A percentile compares a stretch with the other conserved stretches of the same genome.
Evolutionary conservation across 345 rosid genomes (phyloP).

Genomic region (Eucalyptus pauciflora): DNA sequence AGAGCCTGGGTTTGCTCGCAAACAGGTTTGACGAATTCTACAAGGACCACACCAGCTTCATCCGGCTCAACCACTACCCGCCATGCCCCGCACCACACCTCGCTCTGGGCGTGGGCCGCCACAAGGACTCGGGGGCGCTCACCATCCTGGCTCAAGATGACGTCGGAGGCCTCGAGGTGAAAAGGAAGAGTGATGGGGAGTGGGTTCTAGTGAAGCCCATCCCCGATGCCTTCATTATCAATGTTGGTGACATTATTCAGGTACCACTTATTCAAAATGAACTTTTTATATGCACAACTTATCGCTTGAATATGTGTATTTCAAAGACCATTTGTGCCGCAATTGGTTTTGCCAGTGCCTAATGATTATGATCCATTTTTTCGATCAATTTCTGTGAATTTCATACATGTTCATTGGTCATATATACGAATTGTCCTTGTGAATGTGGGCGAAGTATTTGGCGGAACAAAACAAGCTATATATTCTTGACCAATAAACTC

Average conservation of each 20-base stretch:
- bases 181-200: slow-evolving; percentile 19
- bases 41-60: slow-evolving; percentile 30
- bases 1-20: slow-evolving; percentile 41
- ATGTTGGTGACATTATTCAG: slow-evolving; percentile 20
- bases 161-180: slow-evolving; percentile 24
- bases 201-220: slow-evolving; percentile 21
- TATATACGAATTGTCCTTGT: not conserved
- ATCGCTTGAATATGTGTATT: too few relatives aligned
- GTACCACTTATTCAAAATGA: not conserved
- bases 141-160: slow-evolving; percentile 20
- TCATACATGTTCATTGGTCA: not conserved
- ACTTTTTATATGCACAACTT: not conserved
- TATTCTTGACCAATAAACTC: not conserved
- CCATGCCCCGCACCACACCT: slow-evolving; percentile 16
- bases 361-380: not conserved
- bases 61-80: slow-evolving; percentile 18
- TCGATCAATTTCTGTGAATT: not conserved
- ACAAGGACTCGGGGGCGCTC: slow-evolving; percentile 7
- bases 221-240: slow-evolving; percentile 3
- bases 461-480: not conserved
- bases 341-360: not conserved
- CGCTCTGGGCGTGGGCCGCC: slow-evolving; percentile 17
- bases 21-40: slow-evolving; percentile 33
- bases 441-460: not conserved
- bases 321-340: too few relatives aligned